These are phyloP conservation scores for Clonostachys rhizophaga DNA, from an alignment of 2,329 filamentous ascomycete genomes.

Conservation along the genomic window DNA sequence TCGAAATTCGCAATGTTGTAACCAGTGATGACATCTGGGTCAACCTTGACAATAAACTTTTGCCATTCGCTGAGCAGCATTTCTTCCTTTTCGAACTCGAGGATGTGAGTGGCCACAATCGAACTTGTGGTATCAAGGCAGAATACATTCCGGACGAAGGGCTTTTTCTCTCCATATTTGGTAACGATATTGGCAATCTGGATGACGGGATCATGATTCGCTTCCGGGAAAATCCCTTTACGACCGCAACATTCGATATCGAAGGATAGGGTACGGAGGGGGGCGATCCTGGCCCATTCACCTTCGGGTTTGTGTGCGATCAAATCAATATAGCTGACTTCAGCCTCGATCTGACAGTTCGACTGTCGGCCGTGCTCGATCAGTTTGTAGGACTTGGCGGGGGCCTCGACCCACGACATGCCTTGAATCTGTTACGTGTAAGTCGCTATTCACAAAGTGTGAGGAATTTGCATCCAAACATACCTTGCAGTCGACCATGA, in stretches of 20 bases:
- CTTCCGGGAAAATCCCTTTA: slow-evolving; percentile 95
- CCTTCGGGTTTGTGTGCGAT: slow-evolving; percentile 85
- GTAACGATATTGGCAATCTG: slow-evolving; percentile 98
- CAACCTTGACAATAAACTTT: slow-evolving; percentile 82
- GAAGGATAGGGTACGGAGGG: slow-evolving; percentile 86
- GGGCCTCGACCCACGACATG: slow-evolving; percentile 96
- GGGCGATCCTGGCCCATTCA: slow-evolving; percentile 98
- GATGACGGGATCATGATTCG: slow-evolving; percentile 88
- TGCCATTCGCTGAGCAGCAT: slow-evolving; percentile 93
- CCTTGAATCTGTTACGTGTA: slow-evolving; percentile 61
- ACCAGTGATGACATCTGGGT: slow-evolving; percentile 95
- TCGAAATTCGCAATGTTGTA: slow-evolving; percentile 99
- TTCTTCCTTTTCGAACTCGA: slow-evolving; percentile 76
- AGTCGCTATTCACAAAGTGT: slow-evolving; percentile 3
- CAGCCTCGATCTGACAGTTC: slow-evolving; percentile 94
- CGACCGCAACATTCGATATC: slow-evolving; percentile 98
- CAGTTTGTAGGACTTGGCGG: slow-evolving; percentile 67
- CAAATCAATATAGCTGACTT: slow-evolving; percentile 75
- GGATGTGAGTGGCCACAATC: slow-evolving; percentile 91
- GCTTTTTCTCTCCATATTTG: slow-evolving; percentile 89
- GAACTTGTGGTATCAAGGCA: slow-evolving; percentile 87
- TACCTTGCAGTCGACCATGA: slow-evolving; percentile 96
- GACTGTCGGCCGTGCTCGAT: slow-evolving; percentile 70
- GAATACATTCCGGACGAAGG: slow-evolving; percentile 95
- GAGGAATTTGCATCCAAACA: slow-evolving; percentile 6